Conservation (phyloP, 2,329 filamentous ascomycete genomes). For the Fusarium albosuccineum region DNA sequence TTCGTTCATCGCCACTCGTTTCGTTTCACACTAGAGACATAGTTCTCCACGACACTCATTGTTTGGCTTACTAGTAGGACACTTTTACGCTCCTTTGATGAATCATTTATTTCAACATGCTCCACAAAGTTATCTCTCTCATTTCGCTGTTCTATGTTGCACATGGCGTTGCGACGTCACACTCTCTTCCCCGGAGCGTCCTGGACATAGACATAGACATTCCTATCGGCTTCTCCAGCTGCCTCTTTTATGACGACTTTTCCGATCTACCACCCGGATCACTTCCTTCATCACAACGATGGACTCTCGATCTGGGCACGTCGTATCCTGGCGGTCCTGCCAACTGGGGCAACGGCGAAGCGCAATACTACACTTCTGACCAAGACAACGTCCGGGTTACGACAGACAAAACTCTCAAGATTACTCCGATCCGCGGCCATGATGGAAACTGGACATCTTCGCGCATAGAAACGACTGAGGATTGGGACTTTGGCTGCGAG, state of each 20-base stretch:
- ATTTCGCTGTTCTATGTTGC: too few species aligned
- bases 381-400: neutral
- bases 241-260: neutral
- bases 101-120: too few species aligned
- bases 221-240: too few species aligned
- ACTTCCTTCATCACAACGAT: neutral
- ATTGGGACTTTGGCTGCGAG: neutral
- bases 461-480: neutral
- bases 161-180: too few species aligned
- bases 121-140: too few species aligned
- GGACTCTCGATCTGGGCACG: constrained; percentile 1
- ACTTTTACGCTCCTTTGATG: too few species aligned
- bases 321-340: neutral
- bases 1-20: too few species aligned
- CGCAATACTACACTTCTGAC: neutral
- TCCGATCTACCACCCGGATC: neutral
- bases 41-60: too few species aligned
- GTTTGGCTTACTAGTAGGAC: too few species aligned
- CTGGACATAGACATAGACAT: too few species aligned
- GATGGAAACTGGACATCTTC: neutral
- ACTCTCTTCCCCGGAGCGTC: too few species aligned
- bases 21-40: too few species aligned
- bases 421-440: neutral
- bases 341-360: neutral
- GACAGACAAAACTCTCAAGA: neutral